Conservation (phyloP, 2,329 filamentous ascomycete genomes). For the Calonectria montana region DNA sequence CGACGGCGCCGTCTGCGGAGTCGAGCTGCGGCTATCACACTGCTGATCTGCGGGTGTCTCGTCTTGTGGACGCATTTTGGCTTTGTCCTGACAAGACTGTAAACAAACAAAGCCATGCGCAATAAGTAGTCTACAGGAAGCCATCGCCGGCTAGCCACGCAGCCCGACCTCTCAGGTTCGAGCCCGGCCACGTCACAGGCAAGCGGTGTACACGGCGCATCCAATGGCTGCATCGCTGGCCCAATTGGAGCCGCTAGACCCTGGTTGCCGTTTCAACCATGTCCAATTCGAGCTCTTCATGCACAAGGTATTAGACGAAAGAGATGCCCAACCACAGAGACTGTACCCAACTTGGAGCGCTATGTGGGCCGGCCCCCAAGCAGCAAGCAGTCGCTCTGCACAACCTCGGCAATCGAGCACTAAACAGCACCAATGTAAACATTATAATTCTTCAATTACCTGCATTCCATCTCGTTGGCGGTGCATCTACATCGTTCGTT, state of each 20-base stretch:
- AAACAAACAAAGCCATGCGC: background rate
- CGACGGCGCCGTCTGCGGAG: background rate
- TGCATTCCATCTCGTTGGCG: background rate
- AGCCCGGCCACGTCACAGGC: slow-evolving; percentile 5
- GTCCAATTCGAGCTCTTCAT: background rate
- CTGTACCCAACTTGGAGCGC: background rate
- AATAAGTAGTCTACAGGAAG: slow-evolving; percentile 1
- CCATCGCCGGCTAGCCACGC: background rate
- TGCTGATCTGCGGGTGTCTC: background rate
- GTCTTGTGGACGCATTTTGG: background rate
- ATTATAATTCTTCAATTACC: background rate
- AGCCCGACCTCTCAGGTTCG: background rate
- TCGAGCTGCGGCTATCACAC: background rate
- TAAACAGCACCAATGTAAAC: background rate
- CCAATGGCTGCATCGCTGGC: background rate
- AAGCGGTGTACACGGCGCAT: background rate
- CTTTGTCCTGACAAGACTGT: no score
- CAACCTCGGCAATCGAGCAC: background rate
- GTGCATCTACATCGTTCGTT: background rate
- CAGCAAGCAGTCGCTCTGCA: background rate
- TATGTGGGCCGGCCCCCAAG: background rate
- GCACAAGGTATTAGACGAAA: background rate
- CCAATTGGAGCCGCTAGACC: background rate
- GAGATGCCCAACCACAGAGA: background rate
- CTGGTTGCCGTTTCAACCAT: background rate